These are phyloP conservation scores for Kregervanrija fluxuum DNA, from an alignment of 805 yeast genomes.

Conservation along the genomic window DNA sequence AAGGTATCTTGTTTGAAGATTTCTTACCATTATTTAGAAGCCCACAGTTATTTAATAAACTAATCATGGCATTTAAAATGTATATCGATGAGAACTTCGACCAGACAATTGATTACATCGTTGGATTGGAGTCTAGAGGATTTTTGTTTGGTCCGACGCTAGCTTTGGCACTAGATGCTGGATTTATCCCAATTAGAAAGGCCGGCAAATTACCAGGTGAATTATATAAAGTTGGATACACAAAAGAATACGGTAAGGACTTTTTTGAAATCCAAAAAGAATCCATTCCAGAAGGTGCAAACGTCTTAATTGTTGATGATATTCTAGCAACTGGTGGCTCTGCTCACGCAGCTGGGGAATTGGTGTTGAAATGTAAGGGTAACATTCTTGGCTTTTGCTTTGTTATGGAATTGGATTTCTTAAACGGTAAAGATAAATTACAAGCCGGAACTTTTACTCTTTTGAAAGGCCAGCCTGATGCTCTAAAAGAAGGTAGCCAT, in stretches of 20 bases:
- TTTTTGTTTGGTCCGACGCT: slow-evolving; percentile 93
- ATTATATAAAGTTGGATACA: slow-evolving; percentile 59
- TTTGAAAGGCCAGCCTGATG: slow-evolving; percentile 71
- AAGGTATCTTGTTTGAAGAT: slow-evolving; percentile 93
- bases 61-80: slow-evolving; percentile 71
- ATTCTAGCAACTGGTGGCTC: slow-evolving; percentile 98
- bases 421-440: slow-evolving; percentile 86
- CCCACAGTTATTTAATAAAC: slow-evolving; percentile 73
- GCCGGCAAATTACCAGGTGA: slow-evolving; percentile 93
- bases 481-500: slow-evolving; percentile 19
- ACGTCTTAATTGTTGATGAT: slow-evolving; percentile 86
- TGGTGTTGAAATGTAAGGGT: slow-evolving; percentile 61
- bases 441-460: slow-evolving; percentile 85
- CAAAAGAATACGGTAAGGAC: slow-evolving; percentile 92
- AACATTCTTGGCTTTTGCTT: slow-evolving; percentile 75
- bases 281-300: slow-evolving; percentile 72
- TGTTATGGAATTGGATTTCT: slow-evolving; percentile 90
- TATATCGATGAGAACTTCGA: slow-evolving; percentile 55
- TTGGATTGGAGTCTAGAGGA: slow-evolving; percentile 96
- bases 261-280: slow-evolving; percentile 81
- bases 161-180: slow-evolving; percentile 82
- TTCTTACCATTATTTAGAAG: slow-evolving; percentile 87
- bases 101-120: slow-evolving; percentile 68
- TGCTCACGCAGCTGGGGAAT: slow-evolving; percentile 88
- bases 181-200: slow-evolving; percentile 94